These are phyloP conservation scores for Xylaria nigripes DNA, from an alignment of 495 filamentous ascomycete species.

Conservation along the genomic window DNA sequence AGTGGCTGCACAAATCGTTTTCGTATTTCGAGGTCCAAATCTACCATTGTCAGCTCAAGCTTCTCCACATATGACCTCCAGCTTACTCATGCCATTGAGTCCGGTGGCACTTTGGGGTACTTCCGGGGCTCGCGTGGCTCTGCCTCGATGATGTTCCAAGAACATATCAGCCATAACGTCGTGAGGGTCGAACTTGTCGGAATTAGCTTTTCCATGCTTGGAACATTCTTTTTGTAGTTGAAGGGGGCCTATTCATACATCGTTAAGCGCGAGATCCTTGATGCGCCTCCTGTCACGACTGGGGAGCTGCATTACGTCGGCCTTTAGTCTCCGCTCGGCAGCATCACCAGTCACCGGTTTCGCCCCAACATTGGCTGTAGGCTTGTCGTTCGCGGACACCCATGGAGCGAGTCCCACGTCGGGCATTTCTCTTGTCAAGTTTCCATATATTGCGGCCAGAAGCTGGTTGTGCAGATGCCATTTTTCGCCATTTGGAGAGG, in stretches of 20 bases:
- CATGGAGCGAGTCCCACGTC: conserved; percentile 88
- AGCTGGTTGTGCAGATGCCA: conserved; percentile 90
- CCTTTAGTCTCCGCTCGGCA: conserved; percentile 83
- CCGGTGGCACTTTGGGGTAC: conserved; percentile 76
- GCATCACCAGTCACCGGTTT: conserved; percentile 81
- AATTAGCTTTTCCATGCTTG: conserved; percentile 17
- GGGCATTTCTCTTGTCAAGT: conserved; percentile 79
- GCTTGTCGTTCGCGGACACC: conserved; percentile 95
- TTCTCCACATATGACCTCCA: conserved; percentile 7
- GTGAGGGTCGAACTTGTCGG: conserved; percentile 53
- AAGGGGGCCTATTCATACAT: conserved; percentile 28
- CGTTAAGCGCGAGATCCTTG: conserved; percentile 60
- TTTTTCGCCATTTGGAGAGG: conserved; percentile 59
- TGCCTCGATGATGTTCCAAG: conserved; percentile 60
- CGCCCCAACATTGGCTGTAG: conserved; percentile 57
- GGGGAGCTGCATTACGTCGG: conserved; percentile 87
- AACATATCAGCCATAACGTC: conserved; percentile 57
- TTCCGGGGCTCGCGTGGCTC: conserved; percentile 59
- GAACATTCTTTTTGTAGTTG: neutral
- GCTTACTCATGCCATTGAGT: conserved; percentile 80
- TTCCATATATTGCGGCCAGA: conserved; percentile 74
- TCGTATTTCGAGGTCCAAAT: conserved; percentile 86
- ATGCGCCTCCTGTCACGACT: conserved; percentile 77
- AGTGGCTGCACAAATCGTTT: conserved; percentile 85
- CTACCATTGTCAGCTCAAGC: conserved; percentile 32